Conservation (phyloP, 2,329 filamentous ascomycete genomes). For the Penicillium psychrosexuale region DNA sequence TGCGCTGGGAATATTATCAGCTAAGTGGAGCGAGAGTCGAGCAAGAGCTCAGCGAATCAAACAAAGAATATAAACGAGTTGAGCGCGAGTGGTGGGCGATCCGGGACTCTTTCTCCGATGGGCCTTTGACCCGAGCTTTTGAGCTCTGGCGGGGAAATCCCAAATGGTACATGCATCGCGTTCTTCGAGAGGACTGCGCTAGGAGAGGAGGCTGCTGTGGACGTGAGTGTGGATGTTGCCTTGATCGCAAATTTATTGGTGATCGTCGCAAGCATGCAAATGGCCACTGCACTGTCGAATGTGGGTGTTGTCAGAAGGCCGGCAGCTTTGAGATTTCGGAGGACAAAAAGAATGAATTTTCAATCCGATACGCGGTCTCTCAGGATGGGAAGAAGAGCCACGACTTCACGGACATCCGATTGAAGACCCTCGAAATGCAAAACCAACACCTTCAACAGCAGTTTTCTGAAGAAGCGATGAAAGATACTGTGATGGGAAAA, state of each 20-base stretch:
- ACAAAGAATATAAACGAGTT: neutral
- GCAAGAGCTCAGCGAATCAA: neutral
- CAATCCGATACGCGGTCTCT: neutral
- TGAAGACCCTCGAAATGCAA: neutral
- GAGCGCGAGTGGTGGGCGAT: neutral
- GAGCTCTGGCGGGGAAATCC: conserved; percentile 2
- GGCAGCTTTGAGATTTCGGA: neutral
- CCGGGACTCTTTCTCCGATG: neutral
- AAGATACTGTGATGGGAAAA: neutral
- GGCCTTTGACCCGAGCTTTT: neutral
- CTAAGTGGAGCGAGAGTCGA: neutral
- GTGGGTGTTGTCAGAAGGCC: conserved; percentile 1
- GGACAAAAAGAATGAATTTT: neutral
- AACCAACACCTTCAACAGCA: neutral
- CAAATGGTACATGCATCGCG: conserved; percentile 8
- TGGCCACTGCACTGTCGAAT: conserved; percentile 9
- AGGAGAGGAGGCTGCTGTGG: conserved; percentile 1
- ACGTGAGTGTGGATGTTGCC: conserved; percentile 7
- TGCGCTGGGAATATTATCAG: neutral
- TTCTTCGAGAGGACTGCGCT: conserved; percentile 4
- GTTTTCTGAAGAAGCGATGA: neutral
- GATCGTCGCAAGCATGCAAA: neutral
- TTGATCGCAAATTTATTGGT: neutral
- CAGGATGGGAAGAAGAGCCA: neutral
- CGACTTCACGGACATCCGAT: neutral